These are phyloP conservation scores for Botrytis cinerea DNA, from an alignment of 2,329 filamentous ascomycete species.

Conservation along the genomic window DNA sequence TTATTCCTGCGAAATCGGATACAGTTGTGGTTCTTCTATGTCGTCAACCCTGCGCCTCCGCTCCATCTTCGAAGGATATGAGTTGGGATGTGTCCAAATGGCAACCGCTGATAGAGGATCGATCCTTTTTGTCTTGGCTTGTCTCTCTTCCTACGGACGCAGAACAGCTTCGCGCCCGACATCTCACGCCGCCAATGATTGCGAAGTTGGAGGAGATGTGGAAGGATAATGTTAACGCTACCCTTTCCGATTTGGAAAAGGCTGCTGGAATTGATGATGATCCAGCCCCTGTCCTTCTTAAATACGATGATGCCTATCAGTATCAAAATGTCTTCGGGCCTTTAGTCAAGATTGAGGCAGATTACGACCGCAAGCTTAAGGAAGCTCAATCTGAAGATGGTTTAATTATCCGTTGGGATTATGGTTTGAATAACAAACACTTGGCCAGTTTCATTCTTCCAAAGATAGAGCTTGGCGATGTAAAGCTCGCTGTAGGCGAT, in stretches of 20 bases:
- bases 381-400: slow-evolving; percentile 97
- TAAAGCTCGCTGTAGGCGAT: slow-evolving; percentile 95
- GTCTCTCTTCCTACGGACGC: slow-evolving; percentile 87
- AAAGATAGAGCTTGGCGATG: slow-evolving; percentile 95
- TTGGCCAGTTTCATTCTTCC: slow-evolving; percentile 92
- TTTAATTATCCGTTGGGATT: slow-evolving; percentile 91
- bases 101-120: slow-evolving; percentile 96
- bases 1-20: slow-evolving; percentile 98
- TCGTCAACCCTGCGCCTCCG: slow-evolving; percentile 92
- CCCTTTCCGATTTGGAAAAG: slow-evolving; percentile 88
- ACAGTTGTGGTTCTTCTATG: slow-evolving; percentile 96
- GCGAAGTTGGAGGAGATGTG: slow-evolving; percentile 96
- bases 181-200: slow-evolving; percentile 91
- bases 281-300: slow-evolving; percentile 84
- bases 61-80: slow-evolving; percentile 97
- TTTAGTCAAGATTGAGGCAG: slow-evolving; percentile 97
- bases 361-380: slow-evolving; percentile 98
- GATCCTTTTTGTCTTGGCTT: slow-evolving; percentile 92
- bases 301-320: slow-evolving; percentile 96
- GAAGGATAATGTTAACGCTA: slow-evolving; percentile 91
- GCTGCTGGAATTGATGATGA: slow-evolving; percentile 91
- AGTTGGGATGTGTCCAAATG: slow-evolving; percentile 98
- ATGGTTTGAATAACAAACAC: slow-evolving; percentile 96
- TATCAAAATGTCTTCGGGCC: slow-evolving; percentile 99
- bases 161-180: slow-evolving; percentile 91